phyloP scores from a whole-genome alignment of 1,139 yeast species.

The Dujonia santamariae region DNA sequence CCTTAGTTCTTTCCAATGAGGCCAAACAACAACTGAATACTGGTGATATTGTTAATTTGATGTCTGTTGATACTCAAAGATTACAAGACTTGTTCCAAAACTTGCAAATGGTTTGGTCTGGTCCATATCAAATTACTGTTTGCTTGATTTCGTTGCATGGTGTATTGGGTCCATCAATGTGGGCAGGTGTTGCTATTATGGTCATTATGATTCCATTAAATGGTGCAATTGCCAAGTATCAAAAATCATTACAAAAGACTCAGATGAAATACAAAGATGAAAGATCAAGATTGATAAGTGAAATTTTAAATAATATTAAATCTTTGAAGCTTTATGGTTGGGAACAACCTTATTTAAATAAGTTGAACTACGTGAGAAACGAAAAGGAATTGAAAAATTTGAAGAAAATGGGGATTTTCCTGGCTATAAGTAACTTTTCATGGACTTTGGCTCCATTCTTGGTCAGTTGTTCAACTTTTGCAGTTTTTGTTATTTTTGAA shows the following conservation, averaged over 20 bases:
- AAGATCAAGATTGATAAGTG: conserved; percentile 64
- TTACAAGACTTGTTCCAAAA: conserved; percentile 86
- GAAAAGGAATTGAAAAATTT: conserved; percentile 81
- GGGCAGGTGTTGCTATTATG: conserved; percentile 93
- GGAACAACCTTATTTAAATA: conserved; percentile 82
- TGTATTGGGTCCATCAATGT: conserved; percentile 86
- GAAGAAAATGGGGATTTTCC: conserved; percentile 71
- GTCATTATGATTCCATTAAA: conserved; percentile 83
- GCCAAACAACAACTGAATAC: conserved; percentile 77
- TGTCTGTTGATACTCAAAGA: conserved; percentile 96
- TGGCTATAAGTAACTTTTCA: conserved; percentile 71
- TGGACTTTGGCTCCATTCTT: conserved; percentile 89
- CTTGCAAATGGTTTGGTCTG: conserved; percentile 90
- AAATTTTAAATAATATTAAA: conserved; percentile 86
- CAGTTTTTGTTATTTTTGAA: conserved; percentile 65
- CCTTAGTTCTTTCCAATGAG: conserved; percentile 79
- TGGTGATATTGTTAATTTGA: conserved; percentile 96
- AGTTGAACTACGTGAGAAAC: conserved; percentile 78
- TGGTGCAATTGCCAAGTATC: conserved; percentile 67
- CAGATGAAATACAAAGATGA: conserved; percentile 49
- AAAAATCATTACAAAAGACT: conserved; percentile 68
- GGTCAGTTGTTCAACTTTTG: conserved; percentile 91
- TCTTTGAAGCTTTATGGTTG: conserved; percentile 91
- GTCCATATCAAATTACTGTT: conserved; percentile 85
- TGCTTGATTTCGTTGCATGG: conserved; percentile 77